Evolutionary conservation across 2,329 filamentous ascomycete species (phyloP).

Genomic region (Curvularia lunata): DNA sequence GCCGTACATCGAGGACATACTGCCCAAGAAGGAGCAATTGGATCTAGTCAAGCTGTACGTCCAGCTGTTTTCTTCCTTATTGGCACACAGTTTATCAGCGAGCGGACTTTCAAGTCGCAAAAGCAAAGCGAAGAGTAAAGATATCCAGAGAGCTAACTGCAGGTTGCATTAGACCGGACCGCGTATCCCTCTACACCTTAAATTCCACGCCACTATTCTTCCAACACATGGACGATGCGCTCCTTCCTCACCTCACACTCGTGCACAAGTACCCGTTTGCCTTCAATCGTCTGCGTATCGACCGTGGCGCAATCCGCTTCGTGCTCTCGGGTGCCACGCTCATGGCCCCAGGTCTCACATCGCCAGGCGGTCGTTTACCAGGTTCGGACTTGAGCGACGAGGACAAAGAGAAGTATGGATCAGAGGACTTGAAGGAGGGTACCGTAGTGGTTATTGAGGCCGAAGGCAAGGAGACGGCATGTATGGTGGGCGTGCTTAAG

Average conservation of each 20-base stretch:
- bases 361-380: constrained; percentile 79
- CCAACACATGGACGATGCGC: constrained; percentile 77
- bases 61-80: neutral
- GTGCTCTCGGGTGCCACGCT: constrained; percentile 91
- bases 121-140: neutral
- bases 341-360: constrained; percentile 94
- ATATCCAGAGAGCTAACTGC: constrained; percentile 11
- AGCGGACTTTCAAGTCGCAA: neutral
- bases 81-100: neutral
- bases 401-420: constrained; percentile 54
- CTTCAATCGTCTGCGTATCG: constrained; percentile 86
- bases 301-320: constrained; percentile 95
- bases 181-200: constrained; percentile 85
- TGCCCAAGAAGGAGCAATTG: constrained; percentile 92
- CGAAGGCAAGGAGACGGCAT: constrained; percentile 92
- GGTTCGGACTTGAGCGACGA: constrained; percentile 50
- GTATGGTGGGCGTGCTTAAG: constrained; percentile 83
- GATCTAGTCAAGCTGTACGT: constrained; percentile 83
- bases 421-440: constrained; percentile 77
- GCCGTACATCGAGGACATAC: constrained; percentile 88
- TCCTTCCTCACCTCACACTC: constrained; percentile 86
- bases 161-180: constrained; percentile 68
- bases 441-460: constrained; percentile 87
- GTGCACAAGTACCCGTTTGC: constrained; percentile 87
- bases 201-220: constrained; percentile 83